phyloP scores from a whole-genome alignment of 495 filamentous ascomycete genomes.

The Tricharina praecox region DNA sequence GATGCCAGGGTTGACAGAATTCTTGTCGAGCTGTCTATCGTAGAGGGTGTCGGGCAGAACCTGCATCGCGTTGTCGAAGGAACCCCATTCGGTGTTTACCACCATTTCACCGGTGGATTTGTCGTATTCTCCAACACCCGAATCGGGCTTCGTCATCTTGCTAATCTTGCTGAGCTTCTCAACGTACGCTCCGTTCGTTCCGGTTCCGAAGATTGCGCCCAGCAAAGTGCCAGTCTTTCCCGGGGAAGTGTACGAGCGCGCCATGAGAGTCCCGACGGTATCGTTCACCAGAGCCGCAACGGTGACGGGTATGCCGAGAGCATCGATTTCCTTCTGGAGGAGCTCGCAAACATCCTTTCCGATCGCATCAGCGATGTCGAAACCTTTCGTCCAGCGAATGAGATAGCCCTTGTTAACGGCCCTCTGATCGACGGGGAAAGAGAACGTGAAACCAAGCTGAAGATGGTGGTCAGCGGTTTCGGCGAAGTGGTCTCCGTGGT shows the following conservation, averaged over 20 bases:
- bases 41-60: conserved; percentile 75
- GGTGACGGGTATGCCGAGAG: conserved; percentile 67
- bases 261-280: conserved; percentile 94
- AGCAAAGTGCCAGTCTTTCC: conserved; percentile 73
- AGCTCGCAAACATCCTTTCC: conserved; percentile 88
- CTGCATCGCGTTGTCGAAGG: conserved; percentile 82
- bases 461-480: conserved; percentile 63
- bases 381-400: conserved; percentile 96
- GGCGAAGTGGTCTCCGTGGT: conserved; percentile 81
- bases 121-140: conserved; percentile 47
- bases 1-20: conserved; percentile 78
- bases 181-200: conserved; percentile 88
- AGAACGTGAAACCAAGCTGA: conserved; percentile 90
- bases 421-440: conserved; percentile 83
- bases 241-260: conserved; percentile 81
- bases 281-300: conserved; percentile 95
- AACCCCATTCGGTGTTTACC: conserved; percentile 96
- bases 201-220: conserved; percentile 87
- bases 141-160: conserved; percentile 36
- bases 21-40: conserved; percentile 59
- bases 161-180: conserved; percentile 53
- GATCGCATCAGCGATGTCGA: conserved; percentile 80
- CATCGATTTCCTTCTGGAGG: conserved; percentile 81
- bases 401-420: conserved; percentile 87
- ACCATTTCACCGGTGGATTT: conserved; percentile 82